Evolutionary conservation across 768 basidiomycete genomes (phyloP).

Genomic region (Podaxis pistillaris): DNA sequence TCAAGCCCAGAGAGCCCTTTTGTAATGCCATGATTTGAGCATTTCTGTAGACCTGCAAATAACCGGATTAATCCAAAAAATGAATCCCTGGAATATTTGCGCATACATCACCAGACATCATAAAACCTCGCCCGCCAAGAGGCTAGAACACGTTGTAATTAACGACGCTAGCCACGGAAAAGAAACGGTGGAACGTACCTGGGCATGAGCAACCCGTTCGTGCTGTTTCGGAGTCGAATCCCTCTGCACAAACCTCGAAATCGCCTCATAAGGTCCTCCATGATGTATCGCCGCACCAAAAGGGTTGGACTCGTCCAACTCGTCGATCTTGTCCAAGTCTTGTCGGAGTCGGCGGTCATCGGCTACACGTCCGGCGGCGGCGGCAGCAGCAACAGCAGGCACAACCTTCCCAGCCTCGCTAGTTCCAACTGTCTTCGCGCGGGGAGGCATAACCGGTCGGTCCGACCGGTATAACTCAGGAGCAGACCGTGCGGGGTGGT

Average conservation of each 20-base stretch:
- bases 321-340: conserved; percentile 71
- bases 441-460: conserved; percentile 22
- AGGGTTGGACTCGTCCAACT: conserved; percentile 75
- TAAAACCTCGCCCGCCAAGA: not conserved
- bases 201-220: not conserved
- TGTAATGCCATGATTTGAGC: conserved; percentile 34
- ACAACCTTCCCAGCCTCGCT: conserved; percentile 16
- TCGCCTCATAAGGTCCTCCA: conserved; percentile 72
- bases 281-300: conserved; percentile 65
- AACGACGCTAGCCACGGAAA: not conserved
- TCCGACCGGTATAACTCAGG: conserved; percentile 13
- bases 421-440: conserved; percentile 23
- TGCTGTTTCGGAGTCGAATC: conserved; percentile 16
- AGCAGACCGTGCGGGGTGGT: not conserved
- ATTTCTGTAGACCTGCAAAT: conserved; percentile 26
- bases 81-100: not conserved
- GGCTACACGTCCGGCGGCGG: conserved; percentile 16
- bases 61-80: conserved; percentile 11
- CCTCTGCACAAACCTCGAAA: conserved; percentile 32
- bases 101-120: conserved; percentile 15
- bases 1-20: conserved; percentile 40
- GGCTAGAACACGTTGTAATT: not conserved
- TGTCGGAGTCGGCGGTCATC: conserved; percentile 18
- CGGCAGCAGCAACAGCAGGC: conserved; percentile 10
- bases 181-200: not conserved